These are phyloP conservation scores for Cephaloascus albidus DNA, from an alignment of 805 yeast species.

Conservation along the genomic window DNA sequence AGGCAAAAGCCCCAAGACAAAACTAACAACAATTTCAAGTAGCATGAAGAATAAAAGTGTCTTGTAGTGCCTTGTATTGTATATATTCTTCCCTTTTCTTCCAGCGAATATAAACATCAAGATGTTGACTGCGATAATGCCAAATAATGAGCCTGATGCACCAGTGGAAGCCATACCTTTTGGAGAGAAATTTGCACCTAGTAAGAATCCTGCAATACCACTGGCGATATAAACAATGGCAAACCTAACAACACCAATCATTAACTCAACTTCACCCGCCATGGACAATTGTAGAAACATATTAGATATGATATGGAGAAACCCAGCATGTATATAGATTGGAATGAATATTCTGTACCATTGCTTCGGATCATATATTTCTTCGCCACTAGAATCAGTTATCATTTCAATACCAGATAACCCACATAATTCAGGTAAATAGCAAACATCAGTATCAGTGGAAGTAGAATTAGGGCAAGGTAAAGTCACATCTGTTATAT, in stretches of 20 bases:
- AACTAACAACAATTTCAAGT: slow-evolving; percentile 47
- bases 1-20: slow-evolving; percentile 60
- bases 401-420: slow-evolving; percentile 34
- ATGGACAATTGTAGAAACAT: slow-evolving; percentile 49
- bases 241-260: slow-evolving; percentile 46
- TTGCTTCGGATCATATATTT: slow-evolving; percentile 38
- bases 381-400: slow-evolving; percentile 9
- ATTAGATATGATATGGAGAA: slow-evolving; percentile 59
- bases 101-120: slow-evolving; percentile 46
- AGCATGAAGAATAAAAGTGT: slow-evolving; percentile 36
- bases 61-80: slow-evolving; percentile 35
- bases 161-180: slow-evolving; percentile 60
- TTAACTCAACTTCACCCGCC: slow-evolving; percentile 50
- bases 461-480: slow-evolving; percentile 68
- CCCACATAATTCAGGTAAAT: slow-evolving; percentile 52
- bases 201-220: slow-evolving; percentile 58
- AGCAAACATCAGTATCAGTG: slow-evolving; percentile 43
- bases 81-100: slow-evolving; percentile 33
- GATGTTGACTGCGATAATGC: slow-evolving; percentile 55
- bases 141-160: slow-evolving; percentile 65
- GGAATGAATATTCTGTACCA: slow-evolving; percentile 68
- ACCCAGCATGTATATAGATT: slow-evolving; percentile 66
- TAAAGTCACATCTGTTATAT: slow-evolving; percentile 32
- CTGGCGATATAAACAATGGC: slow-evolving; percentile 45
- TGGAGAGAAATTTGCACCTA: slow-evolving; percentile 65